Evolutionary conservation across 1,284 basidiomycete species (phyloP).

Genomic region (Ganoderma multipileum): DNA sequence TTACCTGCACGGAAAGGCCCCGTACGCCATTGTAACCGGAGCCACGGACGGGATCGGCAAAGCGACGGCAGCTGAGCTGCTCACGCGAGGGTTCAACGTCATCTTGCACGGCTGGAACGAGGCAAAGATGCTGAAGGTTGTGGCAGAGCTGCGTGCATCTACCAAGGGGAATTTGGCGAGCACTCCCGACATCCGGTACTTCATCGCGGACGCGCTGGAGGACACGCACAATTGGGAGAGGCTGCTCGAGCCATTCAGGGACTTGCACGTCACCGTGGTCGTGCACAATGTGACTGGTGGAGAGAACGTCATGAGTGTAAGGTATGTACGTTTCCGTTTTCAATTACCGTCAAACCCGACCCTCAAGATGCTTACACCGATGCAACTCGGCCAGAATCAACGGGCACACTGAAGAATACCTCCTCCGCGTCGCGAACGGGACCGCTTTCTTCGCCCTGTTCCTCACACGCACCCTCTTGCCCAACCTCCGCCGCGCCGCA

Average conservation of each 20-base stretch:
- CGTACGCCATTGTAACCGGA: slow-evolving; percentile 41
- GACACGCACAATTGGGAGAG: slow-evolving; percentile 32
- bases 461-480: slow-evolving; percentile 38
- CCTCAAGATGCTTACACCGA: not conserved
- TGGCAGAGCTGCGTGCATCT: slow-evolving; percentile 30
- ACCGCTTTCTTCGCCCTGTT: slow-evolving; percentile 38
- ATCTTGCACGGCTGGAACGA: slow-evolving; percentile 41
- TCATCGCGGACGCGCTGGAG: slow-evolving; percentile 37
- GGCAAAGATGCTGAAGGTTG: slow-evolving; percentile 37
- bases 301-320: not conserved
- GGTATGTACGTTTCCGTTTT: not conserved
- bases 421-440: slow-evolving; percentile 27
- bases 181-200: slow-evolving; percentile 33
- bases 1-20: slow-evolving; percentile 34
- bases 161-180: not conserved
- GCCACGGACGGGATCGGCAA: slow-evolving; percentile 43
- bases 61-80: slow-evolving; percentile 37
- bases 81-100: slow-evolving; percentile 40
- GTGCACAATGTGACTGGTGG: slow-evolving; percentile 41
- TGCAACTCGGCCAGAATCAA: slow-evolving; percentile 31
- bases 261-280: slow-evolving; percentile 40
- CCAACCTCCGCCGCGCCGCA: slow-evolving; percentile 33
- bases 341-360: too few relatives aligned
- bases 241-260: slow-evolving; percentile 32
- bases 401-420: slow-evolving; percentile 29